phyloP scores from a whole-genome alignment of 805 yeast genomes.

The Komagataella pseudopastoris region DNA sequence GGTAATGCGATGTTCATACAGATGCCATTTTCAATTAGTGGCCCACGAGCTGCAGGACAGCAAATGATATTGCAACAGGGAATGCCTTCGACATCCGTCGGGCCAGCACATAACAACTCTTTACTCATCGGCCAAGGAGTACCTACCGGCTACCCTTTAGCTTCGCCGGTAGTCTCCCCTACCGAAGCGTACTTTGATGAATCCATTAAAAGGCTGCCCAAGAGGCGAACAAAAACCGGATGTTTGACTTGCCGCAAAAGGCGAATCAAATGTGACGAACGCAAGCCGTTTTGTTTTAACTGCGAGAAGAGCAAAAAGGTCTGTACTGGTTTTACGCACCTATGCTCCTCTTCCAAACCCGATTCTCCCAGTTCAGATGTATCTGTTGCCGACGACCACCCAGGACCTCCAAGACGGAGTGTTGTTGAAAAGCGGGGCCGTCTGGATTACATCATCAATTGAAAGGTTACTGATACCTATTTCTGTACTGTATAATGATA shows the following conservation, averaged over 20 bases:
- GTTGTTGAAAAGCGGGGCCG: not conserved
- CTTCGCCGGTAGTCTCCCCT: not conserved
- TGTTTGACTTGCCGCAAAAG: slow-evolving; percentile 63
- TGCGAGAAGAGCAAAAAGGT: slow-evolving; percentile 52
- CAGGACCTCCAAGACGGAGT: not conserved
- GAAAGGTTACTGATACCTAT: not conserved
- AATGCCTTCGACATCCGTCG: not conserved
- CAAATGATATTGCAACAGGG: not conserved
- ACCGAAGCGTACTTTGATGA: not conserved
- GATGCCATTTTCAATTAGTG: not conserved
- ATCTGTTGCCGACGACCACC: not conserved
- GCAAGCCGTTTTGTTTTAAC: slow-evolving; percentile 55
- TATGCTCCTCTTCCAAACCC: not conserved
- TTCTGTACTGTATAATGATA: not conserved
- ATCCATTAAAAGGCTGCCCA: slow-evolving; percentile 28
- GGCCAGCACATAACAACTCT: not conserved
- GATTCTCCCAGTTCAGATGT: not conserved
- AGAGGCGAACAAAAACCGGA: slow-evolving; percentile 61
- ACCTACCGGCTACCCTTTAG: not conserved
- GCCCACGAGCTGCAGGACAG: not conserved
- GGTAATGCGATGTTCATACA: not conserved
- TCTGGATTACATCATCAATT: not conserved
- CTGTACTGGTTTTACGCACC: slow-evolving; percentile 37
- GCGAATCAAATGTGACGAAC: slow-evolving; percentile 65
- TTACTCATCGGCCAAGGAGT: not conserved